Evolutionary conservation across 306 rosid species (phyloP), one percentile per base, ranked within the genome.

Genomic region (Vachellia collinsii): DNA sequence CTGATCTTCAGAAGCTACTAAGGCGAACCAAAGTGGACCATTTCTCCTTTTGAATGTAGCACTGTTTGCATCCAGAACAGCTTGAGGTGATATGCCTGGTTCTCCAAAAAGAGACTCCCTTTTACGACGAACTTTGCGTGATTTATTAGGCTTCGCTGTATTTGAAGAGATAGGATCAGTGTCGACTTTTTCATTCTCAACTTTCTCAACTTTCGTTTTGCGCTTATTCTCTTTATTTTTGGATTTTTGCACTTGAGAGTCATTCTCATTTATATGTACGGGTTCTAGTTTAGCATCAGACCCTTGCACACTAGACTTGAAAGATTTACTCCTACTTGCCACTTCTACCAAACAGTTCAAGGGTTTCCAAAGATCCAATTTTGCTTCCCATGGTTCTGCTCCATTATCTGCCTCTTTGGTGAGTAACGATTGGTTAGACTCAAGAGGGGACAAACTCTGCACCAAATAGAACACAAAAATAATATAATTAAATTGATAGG

Each of bases 21-120:
- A 92, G 59, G 91, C 86, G 68, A 94, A 86, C 98, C 98, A 93
- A 72, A 93, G 75, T 51, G 97, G 94, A 54, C 87, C 85, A 67
- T 75, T 51, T 81, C 85, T 85, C 77, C 83, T 81, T 61, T 78
- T 88, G 46, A 74, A 84, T 69, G 81, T 83, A 46, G 71, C 85
- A 65, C 76, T 54, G 47, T 83, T 66, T 13, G 86, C 85, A 43
- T 86, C 90, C 62, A 88, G 77, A 78, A 87, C 79, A 76, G 82
- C 88, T 77, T 87, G 92, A 7, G 90, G 90, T 64, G 88, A 78
- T 69, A 84, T 53, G 70, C 87, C 78, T 68, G 88, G 72, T 82
- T 81, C 92, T 67, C 83, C 92, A 80, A 48, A 78, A 50, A 23
- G 47, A 86, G 84, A 51, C 80, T 90, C 94, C 82, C 83, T 88